Evolutionary conservation across 768 basidiomycete species (phyloP).

Genomic region (Boletus pseudo-olivaceus): DNA sequence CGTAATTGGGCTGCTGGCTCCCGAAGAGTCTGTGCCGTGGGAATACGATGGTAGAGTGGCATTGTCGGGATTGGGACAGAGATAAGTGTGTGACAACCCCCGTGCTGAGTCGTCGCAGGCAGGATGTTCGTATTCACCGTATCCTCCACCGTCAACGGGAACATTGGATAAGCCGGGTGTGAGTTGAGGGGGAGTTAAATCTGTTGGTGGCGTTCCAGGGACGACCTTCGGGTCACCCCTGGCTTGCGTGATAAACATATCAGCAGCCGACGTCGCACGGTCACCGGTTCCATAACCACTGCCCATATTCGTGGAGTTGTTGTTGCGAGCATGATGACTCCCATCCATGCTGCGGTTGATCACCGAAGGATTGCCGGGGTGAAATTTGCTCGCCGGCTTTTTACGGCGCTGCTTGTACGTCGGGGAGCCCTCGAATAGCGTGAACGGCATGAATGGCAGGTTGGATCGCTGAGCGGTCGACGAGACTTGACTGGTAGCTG

Average conservation of each 20-base stretch:
- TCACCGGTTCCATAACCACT: constrained; percentile 31
- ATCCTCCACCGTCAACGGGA: constrained; percentile 20
- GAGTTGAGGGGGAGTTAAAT: constrained; percentile 17
- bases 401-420: constrained; percentile 88
- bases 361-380: constrained; percentile 25
- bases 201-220: constrained; percentile 19
- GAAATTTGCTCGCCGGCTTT: constrained; percentile 49
- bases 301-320: constrained; percentile 12
- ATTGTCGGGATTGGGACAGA: constrained; percentile 13
- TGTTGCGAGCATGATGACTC: constrained; percentile 13
- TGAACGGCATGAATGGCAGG: constrained; percentile 56
- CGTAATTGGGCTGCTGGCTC: constrained; percentile 32
- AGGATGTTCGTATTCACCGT: constrained; percentile 18
- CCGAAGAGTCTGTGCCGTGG: constrained; percentile 18
- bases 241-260: constrained; percentile 64
- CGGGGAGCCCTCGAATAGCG: constrained; percentile 81
- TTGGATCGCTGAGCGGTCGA: constrained; percentile 19
- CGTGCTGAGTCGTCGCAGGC: constrained; percentile 16
- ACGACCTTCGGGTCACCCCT: constrained; percentile 44
- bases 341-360: constrained; percentile 27
- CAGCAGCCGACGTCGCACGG: constrained; percentile 49
- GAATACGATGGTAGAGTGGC: constrained; percentile 18
- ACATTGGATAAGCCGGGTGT: constrained; percentile 19
- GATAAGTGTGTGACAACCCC: constrained; percentile 17
- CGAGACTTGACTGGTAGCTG: constrained; percentile 12